phyloP scores from a whole-genome alignment of 148 eudicot genomes.

The Amaranthus palmeri region DNA sequence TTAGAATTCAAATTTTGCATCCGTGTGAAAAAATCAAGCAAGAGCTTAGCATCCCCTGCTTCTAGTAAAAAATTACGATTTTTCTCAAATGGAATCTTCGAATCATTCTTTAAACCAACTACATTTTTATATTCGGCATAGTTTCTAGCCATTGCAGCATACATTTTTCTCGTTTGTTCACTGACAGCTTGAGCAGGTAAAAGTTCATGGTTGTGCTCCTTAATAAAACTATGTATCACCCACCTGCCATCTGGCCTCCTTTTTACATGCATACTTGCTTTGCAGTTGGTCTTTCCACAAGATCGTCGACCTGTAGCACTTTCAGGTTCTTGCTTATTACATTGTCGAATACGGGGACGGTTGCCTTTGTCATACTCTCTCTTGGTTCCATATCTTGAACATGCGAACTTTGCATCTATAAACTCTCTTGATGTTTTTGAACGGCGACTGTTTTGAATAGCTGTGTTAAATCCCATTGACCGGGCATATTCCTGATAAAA shows the following conservation, averaged over 20 bases:
- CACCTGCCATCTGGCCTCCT: slow-evolving; percentile 93
- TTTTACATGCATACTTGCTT: slow-evolving; percentile 99
- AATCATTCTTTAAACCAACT: slow-evolving; percentile 73
- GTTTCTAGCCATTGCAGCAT: slow-evolving; percentile 97
- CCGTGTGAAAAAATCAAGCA: slow-evolving; percentile 67
- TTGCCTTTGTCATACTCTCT: slow-evolving; percentile 88
- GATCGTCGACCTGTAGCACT: slow-evolving; percentile 83
- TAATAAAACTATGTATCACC: slow-evolving; percentile 88
- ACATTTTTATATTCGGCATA: slow-evolving; percentile 94
- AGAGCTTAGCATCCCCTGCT: slow-evolving; percentile 57
- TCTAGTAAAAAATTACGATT: slow-evolving; percentile 62
- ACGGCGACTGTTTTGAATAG: slow-evolving; percentile 96
- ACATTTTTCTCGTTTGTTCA: slow-evolving; percentile 93
- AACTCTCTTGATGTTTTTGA: slow-evolving; percentile 97
- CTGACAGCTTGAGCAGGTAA: slow-evolving; percentile 97
- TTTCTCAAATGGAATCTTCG: slow-evolving; percentile 61
- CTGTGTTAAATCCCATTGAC: slow-evolving; percentile 93
- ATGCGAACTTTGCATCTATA: slow-evolving; percentile 97
- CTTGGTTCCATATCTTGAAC: slow-evolving; percentile 95
- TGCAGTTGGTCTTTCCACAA: slow-evolving; percentile 96
- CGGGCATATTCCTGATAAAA: slow-evolving; percentile 98
- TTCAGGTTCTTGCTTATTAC: slow-evolving; percentile 62
- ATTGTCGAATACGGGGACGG: slow-evolving; percentile 74
- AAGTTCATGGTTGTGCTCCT: slow-evolving; percentile 92
- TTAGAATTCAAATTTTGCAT: slow-evolving; percentile 76